phyloP scores from a whole-genome alignment of 2,329 filamentous ascomycete species.

The Teratosphaeria zuluensis region DNA sequence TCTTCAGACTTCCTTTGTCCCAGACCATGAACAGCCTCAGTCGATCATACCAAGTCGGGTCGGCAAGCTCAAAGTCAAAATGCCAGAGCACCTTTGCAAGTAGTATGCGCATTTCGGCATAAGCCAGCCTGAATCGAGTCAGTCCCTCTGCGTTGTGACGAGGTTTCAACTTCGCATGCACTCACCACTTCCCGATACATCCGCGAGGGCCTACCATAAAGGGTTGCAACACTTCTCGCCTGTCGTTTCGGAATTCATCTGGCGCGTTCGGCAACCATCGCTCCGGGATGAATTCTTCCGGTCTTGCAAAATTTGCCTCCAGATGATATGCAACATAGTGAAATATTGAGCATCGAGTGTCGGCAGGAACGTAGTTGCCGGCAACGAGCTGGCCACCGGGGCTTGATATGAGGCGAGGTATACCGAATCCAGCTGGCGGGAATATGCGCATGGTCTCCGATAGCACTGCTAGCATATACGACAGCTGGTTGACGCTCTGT shows the following conservation, averaged over 20 bases:
- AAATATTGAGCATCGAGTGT: too few relatives aligned
- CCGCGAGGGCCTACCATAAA: conserved; percentile 22
- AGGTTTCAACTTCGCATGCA: conserved; percentile 11
- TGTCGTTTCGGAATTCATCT: conserved; percentile 16
- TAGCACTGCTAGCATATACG: too few relatives aligned
- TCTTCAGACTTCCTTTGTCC: not conserved
- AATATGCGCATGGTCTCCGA: too few relatives aligned
- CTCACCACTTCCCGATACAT: conserved; percentile 19
- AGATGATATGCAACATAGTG: too few relatives aligned
- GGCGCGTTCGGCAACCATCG: conserved; percentile 15
- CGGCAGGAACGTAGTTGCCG: too few relatives aligned
- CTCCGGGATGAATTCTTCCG: conserved; percentile 20
- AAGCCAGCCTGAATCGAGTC: conserved; percentile 20
- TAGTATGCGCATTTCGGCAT: conserved; percentile 28
- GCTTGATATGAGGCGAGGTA: too few relatives aligned
- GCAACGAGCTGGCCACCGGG: too few relatives aligned
- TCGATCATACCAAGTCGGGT: conserved; percentile 9
- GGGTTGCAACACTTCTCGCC: conserved; percentile 19
- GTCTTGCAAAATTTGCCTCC: conserved; percentile 13
- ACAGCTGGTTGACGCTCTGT: too few relatives aligned
- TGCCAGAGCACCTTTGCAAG: conserved; percentile 30
- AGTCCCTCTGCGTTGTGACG: not conserved
- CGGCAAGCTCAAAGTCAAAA: conserved; percentile 28
- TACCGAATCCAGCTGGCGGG: too few relatives aligned
- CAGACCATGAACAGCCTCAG: conserved; percentile 2